Percentiles rank a stretch among this genome's conserved stretches.
These are phyloP conservation scores for Emmonsiellopsis sp. DNA, from an alignment of 2,329 filamentous ascomycete species.

Conservation along the genomic window DNA sequence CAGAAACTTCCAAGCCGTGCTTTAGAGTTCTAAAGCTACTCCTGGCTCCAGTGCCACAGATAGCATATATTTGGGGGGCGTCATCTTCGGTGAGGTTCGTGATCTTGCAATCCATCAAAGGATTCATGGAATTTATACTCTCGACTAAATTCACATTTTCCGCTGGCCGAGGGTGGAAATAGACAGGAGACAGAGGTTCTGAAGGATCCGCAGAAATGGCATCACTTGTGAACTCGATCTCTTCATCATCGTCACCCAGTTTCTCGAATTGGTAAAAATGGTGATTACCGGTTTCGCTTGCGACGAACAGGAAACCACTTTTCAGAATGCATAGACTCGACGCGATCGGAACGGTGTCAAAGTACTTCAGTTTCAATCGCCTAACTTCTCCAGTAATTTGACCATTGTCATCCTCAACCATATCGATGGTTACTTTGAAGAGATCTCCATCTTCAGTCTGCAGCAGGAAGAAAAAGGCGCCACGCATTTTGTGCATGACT, in stretches of 20 bases:
- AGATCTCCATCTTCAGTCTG: conserved; percentile 97
- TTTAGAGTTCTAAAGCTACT: conserved; percentile 88
- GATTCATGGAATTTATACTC: conserved; percentile 80
- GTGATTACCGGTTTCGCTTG: conserved; percentile 86
- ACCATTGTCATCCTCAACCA: conserved; percentile 71
- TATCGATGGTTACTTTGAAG: conserved; percentile 92
- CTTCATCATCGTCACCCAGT: conserved; percentile 88
- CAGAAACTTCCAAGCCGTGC: conserved; percentile 85
- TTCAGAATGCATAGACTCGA: conserved; percentile 86
- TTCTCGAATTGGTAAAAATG: conserved; percentile 97
- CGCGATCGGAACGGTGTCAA: conserved; percentile 87
- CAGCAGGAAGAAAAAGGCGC: conserved; percentile 92
- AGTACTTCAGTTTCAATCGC: conserved; percentile 89
- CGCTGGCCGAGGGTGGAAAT: conserved; percentile 70
- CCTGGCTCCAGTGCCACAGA: conserved; percentile 78
- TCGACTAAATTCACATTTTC: conserved; percentile 81
- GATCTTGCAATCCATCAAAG: conserved; percentile 82
- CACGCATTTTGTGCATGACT: conserved; percentile 96
- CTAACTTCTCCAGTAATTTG: conserved; percentile 73
- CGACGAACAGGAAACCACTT: conserved; percentile 89
- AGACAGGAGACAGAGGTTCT: conserved; percentile 65
- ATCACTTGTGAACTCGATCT: conserved; percentile 77
- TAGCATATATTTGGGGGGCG: conserved; percentile 89
- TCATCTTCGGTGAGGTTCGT: conserved; percentile 87
- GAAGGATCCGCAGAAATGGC: conserved; percentile 68